These are phyloP conservation scores for Geotrichum armillariae DNA, from an alignment of 1,139 yeast species.

Conservation along the genomic window DNA sequence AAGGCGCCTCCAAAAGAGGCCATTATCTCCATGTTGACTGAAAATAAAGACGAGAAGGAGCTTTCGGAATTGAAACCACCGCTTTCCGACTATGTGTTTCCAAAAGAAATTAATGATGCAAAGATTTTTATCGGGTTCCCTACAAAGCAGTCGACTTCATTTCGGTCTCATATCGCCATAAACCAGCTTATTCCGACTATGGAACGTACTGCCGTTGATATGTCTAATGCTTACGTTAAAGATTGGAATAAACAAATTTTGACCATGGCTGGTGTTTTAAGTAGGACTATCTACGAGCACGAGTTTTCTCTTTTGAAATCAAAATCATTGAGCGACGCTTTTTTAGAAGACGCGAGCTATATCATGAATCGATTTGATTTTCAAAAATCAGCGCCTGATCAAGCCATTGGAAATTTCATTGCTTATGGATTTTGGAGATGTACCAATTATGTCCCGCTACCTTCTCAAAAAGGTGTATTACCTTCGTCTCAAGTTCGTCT, in stretches of 20 bases:
- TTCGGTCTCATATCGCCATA: conserved; percentile 42
- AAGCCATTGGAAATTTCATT: conserved; percentile 38
- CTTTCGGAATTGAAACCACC: conserved; percentile 38
- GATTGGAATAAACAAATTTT: conserved; percentile 45
- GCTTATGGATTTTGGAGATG: conserved; percentile 41
- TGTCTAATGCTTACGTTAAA: conserved; percentile 44
- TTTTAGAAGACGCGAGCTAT: conserved; percentile 29
- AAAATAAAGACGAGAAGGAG: conserved; percentile 34
- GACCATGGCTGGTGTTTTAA: conserved; percentile 41
- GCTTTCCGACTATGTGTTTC: conserved; percentile 40
- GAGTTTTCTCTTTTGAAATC: conserved; percentile 33
- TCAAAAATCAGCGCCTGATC: conserved; percentile 41
- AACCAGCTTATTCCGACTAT: conserved; percentile 46
- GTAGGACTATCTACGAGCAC: conserved; percentile 40
- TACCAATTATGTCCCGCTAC: conserved; percentile 33
- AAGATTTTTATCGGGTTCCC: conserved; percentile 46
- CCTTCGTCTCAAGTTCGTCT: conserved; percentile 37
- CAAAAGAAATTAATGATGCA: conserved; percentile 39
- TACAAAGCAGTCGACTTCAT: conserved; percentile 44
- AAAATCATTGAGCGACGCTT: conserved; percentile 15
- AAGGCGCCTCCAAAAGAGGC: conserved; percentile 45
- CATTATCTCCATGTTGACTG: conserved; percentile 37
- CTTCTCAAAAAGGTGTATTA: conserved; percentile 38
- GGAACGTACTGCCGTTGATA: conserved; percentile 47
- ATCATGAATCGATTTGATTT: conserved; percentile 37